phyloP scores from a whole-genome alignment of 2,329 filamentous ascomycete genomes.

The Amylocarpus encephaloides region DNA sequence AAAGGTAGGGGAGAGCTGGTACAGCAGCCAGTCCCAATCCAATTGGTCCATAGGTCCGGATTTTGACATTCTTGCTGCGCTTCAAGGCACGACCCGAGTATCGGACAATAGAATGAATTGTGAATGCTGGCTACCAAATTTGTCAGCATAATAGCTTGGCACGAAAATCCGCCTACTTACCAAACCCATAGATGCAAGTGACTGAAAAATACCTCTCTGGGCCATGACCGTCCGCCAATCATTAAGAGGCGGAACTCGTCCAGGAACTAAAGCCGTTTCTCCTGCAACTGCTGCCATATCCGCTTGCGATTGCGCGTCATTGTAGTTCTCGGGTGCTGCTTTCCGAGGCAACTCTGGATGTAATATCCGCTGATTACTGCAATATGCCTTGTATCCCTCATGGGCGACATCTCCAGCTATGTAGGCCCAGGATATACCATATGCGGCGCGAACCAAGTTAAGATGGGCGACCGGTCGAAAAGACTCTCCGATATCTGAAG shows the following conservation, averaged over 20 bases:
- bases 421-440: conserved; percentile 89
- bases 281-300: conserved; percentile 9
- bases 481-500: conserved; percentile 90
- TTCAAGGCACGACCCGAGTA: conserved; percentile 88
- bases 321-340: conserved; percentile 26
- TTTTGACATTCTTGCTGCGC: conserved; percentile 63
- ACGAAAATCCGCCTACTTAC: conserved; percentile 48
- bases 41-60: conserved; percentile 86
- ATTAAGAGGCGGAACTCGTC: conserved; percentile 64
- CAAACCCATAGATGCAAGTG: conserved; percentile 84
- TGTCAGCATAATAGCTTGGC: conserved; percentile 2
- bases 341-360: conserved; percentile 55
- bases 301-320: conserved; percentile 28
- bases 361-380: conserved; percentile 70
- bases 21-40: conserved; percentile 74
- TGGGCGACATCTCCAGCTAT: conserved; percentile 83
- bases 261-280: conserved; percentile 28
- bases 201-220: conserved; percentile 85
- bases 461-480: conserved; percentile 92
- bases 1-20: conserved; percentile 75
- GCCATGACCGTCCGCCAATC: conserved; percentile 89
- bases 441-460: conserved; percentile 71
- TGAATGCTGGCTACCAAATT: conserved; percentile 17
- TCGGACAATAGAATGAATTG: conserved; percentile 62
- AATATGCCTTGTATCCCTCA: conserved; percentile 93